Base-by-base conservation (phyloP, 1,284 basidiomycete species). In the Spongispora temasekensis region DNA sequence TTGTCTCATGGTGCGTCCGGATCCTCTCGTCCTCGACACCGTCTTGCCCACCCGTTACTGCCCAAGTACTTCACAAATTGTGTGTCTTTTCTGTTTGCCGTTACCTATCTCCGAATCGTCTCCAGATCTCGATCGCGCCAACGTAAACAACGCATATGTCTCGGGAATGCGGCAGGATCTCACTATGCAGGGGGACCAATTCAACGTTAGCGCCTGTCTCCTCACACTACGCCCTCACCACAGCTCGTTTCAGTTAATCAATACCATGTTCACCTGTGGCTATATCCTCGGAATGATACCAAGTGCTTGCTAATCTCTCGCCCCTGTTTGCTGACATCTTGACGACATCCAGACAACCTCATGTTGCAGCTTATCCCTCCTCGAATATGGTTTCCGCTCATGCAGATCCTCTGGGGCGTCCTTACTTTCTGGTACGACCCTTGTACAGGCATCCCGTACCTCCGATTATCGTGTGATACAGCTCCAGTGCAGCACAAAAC, bases 101-200 rank as follows among this genome's bases (percentile, higher is more conserved):
- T 28, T 23, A 7, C 5, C 6, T 5, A 4, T 21, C 34, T 53
- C 34, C 30, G 30, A 52, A 2, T 44, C 21, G n/a, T 23, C 19
- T 21, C 34, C 55, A 88, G 86, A 89, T 72, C 78, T 89, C 23
- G 86, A 89, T 71, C 77, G 86, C 60, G 84, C 85, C 27, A 89
- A 89, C 71, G 78, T 89, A 44, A 78, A 80, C 60, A 89, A 89
- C 72, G 87, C 88, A 9, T 91, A 90, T 71, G 89, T 94, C 19
- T 91, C 89, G 5, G 92, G 91, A 4, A 92, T 94, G 91, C 87
- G 83, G 65, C 89, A 93, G 73, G 90, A 91, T 51, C 80, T 93
- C 34, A 68, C 81, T 61, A 88, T 93, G 84, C 75, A 79, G 54
- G 89, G 89, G 32, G 88, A 83, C 46, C 81, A 93, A 61, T 86